These are phyloP conservation scores for Senna tora DNA, from an alignment of 306 rosid species.

Conservation along the genomic window DNA sequence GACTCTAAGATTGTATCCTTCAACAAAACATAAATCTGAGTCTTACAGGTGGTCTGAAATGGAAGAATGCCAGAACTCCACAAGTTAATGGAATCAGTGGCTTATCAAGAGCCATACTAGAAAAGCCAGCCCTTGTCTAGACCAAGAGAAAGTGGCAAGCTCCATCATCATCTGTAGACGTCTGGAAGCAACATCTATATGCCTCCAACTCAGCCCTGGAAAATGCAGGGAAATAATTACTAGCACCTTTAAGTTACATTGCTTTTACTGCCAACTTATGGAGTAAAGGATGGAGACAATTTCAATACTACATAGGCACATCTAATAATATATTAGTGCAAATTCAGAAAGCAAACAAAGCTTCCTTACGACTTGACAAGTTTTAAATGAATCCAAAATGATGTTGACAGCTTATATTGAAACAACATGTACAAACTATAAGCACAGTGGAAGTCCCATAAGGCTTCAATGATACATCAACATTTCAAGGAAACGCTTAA, in stretches of 20 bases:
- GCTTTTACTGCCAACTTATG: slow-evolving; percentile 47
- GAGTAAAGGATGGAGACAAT: slow-evolving; percentile 40
- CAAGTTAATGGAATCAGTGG: slow-evolving; percentile 41
- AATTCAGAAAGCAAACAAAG: slow-evolving; percentile 39
- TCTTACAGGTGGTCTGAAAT: slow-evolving; percentile 59
- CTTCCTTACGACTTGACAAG: slow-evolving; percentile 32
- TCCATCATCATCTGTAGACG: slow-evolving; percentile 53
- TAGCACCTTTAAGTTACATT: slow-evolving; percentile 50
- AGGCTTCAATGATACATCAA: slow-evolving; percentile 31
- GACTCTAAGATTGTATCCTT: slow-evolving; percentile 52
- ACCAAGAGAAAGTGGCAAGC: slow-evolving; percentile 50
- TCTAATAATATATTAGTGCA: slow-evolving; percentile 30
- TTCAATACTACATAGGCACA: slow-evolving; percentile 30
- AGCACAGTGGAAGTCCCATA: slow-evolving; percentile 13
- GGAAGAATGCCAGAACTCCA: slow-evolving; percentile 52
- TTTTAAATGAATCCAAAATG: slow-evolving; percentile 30
- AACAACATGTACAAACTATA: slow-evolving; percentile 15
- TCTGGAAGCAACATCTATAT: slow-evolving; percentile 61
- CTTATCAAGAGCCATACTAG: slow-evolving; percentile 47
- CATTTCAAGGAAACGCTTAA: slow-evolving; percentile 29
- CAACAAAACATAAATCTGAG: slow-evolving; percentile 53
- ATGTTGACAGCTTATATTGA: slow-evolving; percentile 30
- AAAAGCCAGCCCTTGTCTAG: slow-evolving; percentile 47
- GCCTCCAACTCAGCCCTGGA: slow-evolving; percentile 75
- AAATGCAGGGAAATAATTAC: slow-evolving; percentile 74